phyloP scores from a whole-genome alignment of 1,284 basidiomycete species.

The Papiliotrema terrestris region DNA sequence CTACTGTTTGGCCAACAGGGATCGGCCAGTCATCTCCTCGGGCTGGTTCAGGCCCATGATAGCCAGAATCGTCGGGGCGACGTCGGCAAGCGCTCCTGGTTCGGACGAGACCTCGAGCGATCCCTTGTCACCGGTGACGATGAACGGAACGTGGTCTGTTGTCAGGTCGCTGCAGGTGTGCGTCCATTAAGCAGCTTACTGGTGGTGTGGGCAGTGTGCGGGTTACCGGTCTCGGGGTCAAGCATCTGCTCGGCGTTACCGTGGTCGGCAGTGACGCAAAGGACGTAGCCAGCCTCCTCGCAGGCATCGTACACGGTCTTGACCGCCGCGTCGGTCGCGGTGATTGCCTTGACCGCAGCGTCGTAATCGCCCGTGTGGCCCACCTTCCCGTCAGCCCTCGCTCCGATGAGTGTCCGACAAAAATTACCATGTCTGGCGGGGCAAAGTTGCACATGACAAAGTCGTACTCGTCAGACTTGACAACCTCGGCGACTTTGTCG shows the following conservation, averaged over 20 bases:
- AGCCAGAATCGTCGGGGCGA: conserved; percentile 78
- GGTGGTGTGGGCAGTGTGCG: conserved; percentile 58
- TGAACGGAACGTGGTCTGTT: conserved; percentile 75
- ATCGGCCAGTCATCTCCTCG: conserved; percentile 59
- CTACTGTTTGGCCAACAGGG: conserved; percentile 52
- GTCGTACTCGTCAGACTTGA: conserved; percentile 65
- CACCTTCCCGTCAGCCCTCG: conserved; percentile 55
- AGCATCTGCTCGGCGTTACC: conserved; percentile 83
- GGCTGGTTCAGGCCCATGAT: conserved; percentile 57
- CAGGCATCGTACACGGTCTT: conserved; percentile 79
- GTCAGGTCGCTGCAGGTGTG: neutral
- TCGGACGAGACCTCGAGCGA: conserved; percentile 55
- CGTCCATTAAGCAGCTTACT: conserved; percentile 22
- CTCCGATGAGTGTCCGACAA: neutral
- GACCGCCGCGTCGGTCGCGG: conserved; percentile 77
- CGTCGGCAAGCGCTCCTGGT: conserved; percentile 73
- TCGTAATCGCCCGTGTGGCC: conserved; percentile 87
- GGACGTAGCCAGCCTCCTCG: conserved; percentile 74
- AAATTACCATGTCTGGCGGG: conserved; percentile 81
- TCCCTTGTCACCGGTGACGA: conserved; percentile 63
- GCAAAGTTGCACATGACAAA: conserved; percentile 97
- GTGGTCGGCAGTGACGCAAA: conserved; percentile 86
- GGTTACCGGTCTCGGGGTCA: conserved; percentile 73
- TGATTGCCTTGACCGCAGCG: conserved; percentile 78
- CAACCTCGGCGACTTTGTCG: conserved; percentile 81